phyloP scores from a whole-genome alignment of 1,284 basidiomycete species.

The Coniferiporia sulphurascens region DNA sequence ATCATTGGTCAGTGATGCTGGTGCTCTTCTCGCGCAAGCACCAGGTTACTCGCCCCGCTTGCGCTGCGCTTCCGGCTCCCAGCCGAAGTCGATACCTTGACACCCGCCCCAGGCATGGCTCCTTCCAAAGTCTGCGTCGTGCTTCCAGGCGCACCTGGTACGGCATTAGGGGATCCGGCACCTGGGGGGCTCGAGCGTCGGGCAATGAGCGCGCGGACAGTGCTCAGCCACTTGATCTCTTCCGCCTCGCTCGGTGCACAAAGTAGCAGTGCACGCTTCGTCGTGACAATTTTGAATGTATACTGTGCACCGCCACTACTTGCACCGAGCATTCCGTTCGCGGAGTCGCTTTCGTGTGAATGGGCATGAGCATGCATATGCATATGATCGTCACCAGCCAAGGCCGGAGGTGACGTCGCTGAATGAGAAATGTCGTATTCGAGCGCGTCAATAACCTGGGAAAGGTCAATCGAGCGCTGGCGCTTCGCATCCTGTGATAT shows the following conservation, averaged over 20 bases:
- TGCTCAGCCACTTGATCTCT: constrained; percentile 97
- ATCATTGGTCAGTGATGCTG: background rate
- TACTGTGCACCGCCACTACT: constrained; percentile 31
- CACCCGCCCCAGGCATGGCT: constrained; percentile 11
- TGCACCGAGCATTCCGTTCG: constrained; percentile 24
- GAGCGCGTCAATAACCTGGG: constrained; percentile 87
- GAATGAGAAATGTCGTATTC: constrained; percentile 62
- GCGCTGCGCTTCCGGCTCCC: constrained; percentile 17
- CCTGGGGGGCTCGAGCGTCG: constrained; percentile 46
- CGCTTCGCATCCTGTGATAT: constrained; percentile 73
- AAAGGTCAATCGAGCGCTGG: constrained; percentile 81
- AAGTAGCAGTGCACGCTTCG: constrained; percentile 83
- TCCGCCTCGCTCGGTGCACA: constrained; percentile 97
- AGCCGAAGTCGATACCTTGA: constrained; percentile 21
- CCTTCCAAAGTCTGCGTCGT: constrained; percentile 20
- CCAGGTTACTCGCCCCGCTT: constrained; percentile 15
- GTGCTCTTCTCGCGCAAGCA: constrained; percentile 6
- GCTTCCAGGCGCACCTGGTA: background rate
- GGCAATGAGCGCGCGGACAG: constrained; percentile 85
- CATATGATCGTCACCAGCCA: background rate
- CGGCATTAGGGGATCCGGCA: background rate
- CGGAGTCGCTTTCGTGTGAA: constrained; percentile 6
- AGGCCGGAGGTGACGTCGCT: constrained; percentile 5
- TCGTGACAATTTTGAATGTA: constrained; percentile 96
- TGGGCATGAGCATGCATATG: background rate